Evolutionary conservation across 192 early-diverging fungal genomes (phyloP).

Genomic region (Mortierella antarctica): DNA sequence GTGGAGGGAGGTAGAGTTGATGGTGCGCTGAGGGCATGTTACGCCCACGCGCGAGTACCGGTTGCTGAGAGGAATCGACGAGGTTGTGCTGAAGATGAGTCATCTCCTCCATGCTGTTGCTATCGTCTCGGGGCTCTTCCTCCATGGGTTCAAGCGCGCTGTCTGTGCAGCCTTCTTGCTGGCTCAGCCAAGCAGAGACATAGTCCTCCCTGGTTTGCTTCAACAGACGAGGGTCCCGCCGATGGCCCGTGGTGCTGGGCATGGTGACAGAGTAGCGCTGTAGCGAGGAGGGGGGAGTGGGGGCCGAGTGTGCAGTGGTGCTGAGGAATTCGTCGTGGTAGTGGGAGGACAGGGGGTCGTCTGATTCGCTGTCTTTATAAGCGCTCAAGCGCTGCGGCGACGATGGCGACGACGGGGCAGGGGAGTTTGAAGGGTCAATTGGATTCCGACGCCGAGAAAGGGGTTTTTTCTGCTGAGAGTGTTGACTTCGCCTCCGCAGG

Average conservation of each 20-base stretch:
- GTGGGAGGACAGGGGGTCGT: no score
- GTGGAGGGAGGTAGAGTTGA: neutral
- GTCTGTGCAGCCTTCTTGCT: neutral
- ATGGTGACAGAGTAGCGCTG: neutral
- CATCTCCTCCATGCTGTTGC: neutral
- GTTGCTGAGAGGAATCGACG: neutral
- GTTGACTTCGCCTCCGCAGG: neutral
- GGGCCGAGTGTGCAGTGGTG: neutral
- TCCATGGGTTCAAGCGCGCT: neutral
- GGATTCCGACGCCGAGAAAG: no score
- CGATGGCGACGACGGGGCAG: no score
- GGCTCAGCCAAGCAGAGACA: conserved; percentile 28
- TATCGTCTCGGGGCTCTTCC: neutral
- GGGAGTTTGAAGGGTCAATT: no score
- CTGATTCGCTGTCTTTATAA: no score
- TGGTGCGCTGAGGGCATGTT: neutral
- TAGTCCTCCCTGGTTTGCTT: conserved; percentile 8
- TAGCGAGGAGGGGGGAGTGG: neutral
- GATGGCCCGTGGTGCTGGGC: no score
- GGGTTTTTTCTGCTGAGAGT: no score
- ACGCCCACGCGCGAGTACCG: no score
- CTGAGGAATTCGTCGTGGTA: no score
- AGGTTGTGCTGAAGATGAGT: neutral
- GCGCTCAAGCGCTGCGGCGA: no score
- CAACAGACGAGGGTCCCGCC: neutral